Evolutionary conservation across 345 rosid species (phyloP).

Genomic region (Populus simonii): DNA sequence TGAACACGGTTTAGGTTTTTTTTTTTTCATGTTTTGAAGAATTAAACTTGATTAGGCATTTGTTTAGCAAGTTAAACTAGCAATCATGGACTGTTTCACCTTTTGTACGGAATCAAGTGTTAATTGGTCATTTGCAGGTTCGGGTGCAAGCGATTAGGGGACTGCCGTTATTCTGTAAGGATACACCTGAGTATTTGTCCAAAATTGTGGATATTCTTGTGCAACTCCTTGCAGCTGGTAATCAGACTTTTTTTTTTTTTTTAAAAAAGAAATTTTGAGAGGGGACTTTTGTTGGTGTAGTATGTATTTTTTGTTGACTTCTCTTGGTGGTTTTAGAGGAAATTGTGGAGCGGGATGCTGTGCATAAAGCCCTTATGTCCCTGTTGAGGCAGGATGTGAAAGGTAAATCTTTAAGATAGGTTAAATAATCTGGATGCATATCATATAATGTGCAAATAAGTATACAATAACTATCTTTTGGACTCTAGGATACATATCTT

Average conservation of each 20-base stretch:
- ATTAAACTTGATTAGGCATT: background rate
- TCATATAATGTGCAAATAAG: background rate
- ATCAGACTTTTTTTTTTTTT: background rate
- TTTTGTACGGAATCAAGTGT: background rate
- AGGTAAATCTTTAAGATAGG: constrained; percentile 46
- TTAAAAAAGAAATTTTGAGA: background rate
- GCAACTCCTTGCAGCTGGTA: constrained; percentile 77
- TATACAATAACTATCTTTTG: background rate
- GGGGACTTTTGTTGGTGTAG: background rate
- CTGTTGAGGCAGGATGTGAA: constrained; percentile 92
- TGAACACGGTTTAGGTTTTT: background rate
- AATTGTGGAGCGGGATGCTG: constrained; percentile 94
- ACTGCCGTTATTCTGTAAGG: constrained; percentile 93
- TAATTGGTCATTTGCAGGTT: constrained; percentile 41
- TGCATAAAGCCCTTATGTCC: constrained; percentile 93
- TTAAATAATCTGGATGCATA: background rate
- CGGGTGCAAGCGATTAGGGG: constrained; percentile 98
- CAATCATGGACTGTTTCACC: background rate
- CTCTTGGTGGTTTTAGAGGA: constrained; percentile 51
- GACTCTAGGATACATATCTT: background rate
- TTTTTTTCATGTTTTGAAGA: background rate
- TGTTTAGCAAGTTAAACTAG: background rate
- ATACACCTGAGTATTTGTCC: constrained; percentile 64
- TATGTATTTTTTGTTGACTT: constrained; percentile 7
- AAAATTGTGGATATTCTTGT: constrained; percentile 87